Percentiles rank a stretch among this genome's conserved stretches.
Conservation (phyloP, 75 land plant species). For the Pinus tabuliformis region DNA sequence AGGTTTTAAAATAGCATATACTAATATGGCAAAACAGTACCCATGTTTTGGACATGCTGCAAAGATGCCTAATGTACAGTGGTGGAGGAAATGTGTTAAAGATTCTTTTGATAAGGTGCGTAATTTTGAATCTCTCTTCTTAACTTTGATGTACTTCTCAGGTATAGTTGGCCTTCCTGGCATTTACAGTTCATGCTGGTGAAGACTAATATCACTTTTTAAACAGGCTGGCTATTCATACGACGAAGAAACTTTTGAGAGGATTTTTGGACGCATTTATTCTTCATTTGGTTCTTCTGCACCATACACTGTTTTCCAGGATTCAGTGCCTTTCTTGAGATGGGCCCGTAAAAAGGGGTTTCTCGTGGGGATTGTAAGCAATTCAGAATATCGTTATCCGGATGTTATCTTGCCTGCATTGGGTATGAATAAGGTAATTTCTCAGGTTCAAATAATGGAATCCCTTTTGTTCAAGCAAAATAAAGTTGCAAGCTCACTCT, state of each 20-base stretch:
- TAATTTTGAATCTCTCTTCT: slow-evolving; percentile 6
- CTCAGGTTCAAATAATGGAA: neutral
- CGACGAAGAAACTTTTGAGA: slow-evolving; percentile 76
- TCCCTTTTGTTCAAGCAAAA: neutral
- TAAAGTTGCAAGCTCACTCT: neutral
- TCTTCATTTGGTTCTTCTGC: slow-evolving; percentile 84
- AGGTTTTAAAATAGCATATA: slow-evolving; percentile 86
- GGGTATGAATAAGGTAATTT: slow-evolving; percentile 69
- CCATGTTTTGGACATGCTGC: slow-evolving; percentile 88
- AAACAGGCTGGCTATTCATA: slow-evolving; percentile 88
- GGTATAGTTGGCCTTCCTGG: neutral
- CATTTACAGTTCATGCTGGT: neutral
- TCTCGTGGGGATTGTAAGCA: slow-evolving; percentile 80
- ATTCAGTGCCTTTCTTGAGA: slow-evolving; percentile 79
- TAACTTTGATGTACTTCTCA: neutral
- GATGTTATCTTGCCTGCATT: slow-evolving; percentile 87
- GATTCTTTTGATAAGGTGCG: slow-evolving; percentile 74
- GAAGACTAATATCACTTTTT: neutral
- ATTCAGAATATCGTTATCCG: slow-evolving; percentile 83
- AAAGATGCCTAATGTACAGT: slow-evolving; percentile 74
- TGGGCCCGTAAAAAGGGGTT: slow-evolving; percentile 82
- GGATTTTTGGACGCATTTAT: slow-evolving; percentile 81
- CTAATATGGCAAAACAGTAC: slow-evolving; percentile 74
- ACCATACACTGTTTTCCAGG: slow-evolving; percentile 73
- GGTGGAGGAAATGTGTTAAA: slow-evolving; percentile 85